Evolutionary conservation across 768 basidiomycete genomes (phyloP).

Genomic region (Rhodosporidiobolus sp.): DNA sequence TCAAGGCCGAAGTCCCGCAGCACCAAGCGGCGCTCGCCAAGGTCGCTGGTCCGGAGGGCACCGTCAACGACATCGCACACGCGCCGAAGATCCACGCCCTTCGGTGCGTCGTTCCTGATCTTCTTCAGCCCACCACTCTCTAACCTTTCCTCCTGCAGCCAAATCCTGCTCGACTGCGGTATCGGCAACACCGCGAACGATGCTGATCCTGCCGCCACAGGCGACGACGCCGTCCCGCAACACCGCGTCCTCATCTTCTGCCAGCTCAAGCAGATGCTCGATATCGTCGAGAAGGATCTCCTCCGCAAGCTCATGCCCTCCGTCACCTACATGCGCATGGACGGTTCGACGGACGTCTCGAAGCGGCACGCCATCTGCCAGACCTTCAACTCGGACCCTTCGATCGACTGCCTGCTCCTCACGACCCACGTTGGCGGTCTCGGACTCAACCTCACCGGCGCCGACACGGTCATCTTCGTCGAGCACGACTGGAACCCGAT

Average conservation of each 20-base stretch:
- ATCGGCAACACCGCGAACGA: constrained; percentile 64
- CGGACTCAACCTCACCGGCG: constrained; percentile 91
- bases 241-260: constrained; percentile 99
- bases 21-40: constrained; percentile 59
- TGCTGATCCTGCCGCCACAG: constrained; percentile 61
- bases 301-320: constrained; percentile 91
- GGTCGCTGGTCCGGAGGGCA: constrained; percentile 25
- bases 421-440: constrained; percentile 97
- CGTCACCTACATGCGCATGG: constrained; percentile 96
- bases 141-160: constrained; percentile 55
- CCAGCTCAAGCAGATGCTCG: constrained; percentile 98
- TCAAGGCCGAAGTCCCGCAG: constrained; percentile 65
- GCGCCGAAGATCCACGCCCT: constrained; percentile 91
- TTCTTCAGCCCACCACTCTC: background rate
- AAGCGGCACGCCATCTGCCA: constrained; percentile 97
- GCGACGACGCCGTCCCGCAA: constrained; percentile 65
- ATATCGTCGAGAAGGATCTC: constrained; percentile 90
- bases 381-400: constrained; percentile 96
- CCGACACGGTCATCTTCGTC: constrained; percentile 98
- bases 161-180: constrained; percentile 90
- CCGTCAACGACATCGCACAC: constrained; percentile 74
- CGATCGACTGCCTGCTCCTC: constrained; percentile 89
- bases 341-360: constrained; percentile 83
- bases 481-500: constrained; percentile 99
- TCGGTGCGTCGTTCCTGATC: constrained; percentile 60